Evolutionary conservation across 805 yeast genomes (phyloP).

Genomic region (Cyberlindnera euphorbiae): DNA sequence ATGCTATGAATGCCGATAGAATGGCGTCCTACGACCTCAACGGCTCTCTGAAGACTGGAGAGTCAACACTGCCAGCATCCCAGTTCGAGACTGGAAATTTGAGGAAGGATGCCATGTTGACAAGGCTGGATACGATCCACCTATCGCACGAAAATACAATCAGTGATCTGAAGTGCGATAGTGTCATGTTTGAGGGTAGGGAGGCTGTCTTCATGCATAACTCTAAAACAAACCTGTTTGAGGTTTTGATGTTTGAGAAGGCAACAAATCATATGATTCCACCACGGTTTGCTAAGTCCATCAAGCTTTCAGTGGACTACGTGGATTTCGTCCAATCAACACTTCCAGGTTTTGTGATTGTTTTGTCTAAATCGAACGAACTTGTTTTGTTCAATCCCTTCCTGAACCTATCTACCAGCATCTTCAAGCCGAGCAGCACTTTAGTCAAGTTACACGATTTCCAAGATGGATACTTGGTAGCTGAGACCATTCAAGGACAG

Average conservation of each 20-base stretch:
- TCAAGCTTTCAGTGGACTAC: constrained; percentile 29
- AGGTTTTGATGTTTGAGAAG: constrained; percentile 45
- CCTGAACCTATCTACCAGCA: constrained; percentile 40
- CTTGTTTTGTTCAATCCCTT: constrained; percentile 52
- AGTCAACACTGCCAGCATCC: constrained; percentile 38
- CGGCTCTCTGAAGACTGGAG: constrained; percentile 40
- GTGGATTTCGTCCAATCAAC: constrained; percentile 34
- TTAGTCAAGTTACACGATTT: constrained; percentile 8
- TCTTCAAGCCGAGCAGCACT: constrained; percentile 16
- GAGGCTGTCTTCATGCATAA: constrained; percentile 61
- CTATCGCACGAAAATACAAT: constrained; percentile 30
- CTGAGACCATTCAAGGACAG: constrained; percentile 5
- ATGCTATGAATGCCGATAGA: constrained; percentile 38
- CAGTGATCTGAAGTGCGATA: constrained; percentile 31
- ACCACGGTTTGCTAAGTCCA: constrained; percentile 32
- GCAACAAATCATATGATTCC: constrained; percentile 27
- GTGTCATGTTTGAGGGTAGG: constrained; percentile 43
- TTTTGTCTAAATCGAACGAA: constrained; percentile 33
- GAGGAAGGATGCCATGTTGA: constrained; percentile 66
- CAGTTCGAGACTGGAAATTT: constrained; percentile 31
- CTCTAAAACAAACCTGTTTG: constrained; percentile 35
- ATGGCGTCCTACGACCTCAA: constrained; percentile 40
- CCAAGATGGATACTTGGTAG: constrained; percentile 17
- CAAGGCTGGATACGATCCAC: constrained; percentile 45
- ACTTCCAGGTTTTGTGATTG: constrained; percentile 40